Percentiles rank a stretch among this genome's conserved stretches.
phyloP scores from a whole-genome alignment of 2,329 filamentous ascomycete genomes.

The Coniella vitis region DNA sequence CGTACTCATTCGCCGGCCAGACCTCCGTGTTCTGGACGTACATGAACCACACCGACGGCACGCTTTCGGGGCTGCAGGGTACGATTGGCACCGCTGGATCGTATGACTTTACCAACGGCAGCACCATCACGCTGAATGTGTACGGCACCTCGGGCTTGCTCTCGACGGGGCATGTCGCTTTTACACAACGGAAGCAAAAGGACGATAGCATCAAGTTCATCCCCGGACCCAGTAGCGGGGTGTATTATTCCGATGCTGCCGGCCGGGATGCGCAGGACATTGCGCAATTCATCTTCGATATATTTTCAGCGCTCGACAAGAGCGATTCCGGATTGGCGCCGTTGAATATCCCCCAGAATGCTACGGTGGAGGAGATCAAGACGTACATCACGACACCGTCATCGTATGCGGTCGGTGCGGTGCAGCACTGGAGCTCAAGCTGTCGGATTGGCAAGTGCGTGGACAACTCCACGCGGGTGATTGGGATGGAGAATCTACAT shows the following conservation, averaged over 20 bases:
- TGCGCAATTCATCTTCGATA: slow-evolving; percentile 40
- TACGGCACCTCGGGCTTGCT: slow-evolving; percentile 50
- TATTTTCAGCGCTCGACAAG: slow-evolving; percentile 39
- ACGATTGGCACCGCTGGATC: slow-evolving; percentile 44
- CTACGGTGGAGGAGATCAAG: slow-evolving; percentile 40
- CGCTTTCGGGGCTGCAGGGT: slow-evolving; percentile 40
- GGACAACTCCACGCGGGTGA: slow-evolving; percentile 37
- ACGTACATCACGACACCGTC: slow-evolving; percentile 42
- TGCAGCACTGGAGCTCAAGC: slow-evolving; percentile 48
- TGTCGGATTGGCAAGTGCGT: slow-evolving; percentile 45
- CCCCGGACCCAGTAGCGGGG: slow-evolving; percentile 32
- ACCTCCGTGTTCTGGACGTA: slow-evolving; percentile 47
- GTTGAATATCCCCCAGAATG: slow-evolving; percentile 39
- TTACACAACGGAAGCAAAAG: slow-evolving; percentile 19
- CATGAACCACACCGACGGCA: slow-evolving; percentile 31
- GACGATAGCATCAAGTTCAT: slow-evolving; percentile 33
- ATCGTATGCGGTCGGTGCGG: slow-evolving; percentile 40
- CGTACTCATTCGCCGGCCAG: slow-evolving; percentile 46
- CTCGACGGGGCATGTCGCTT: slow-evolving; percentile 39
- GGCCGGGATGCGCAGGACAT: slow-evolving; percentile 39
- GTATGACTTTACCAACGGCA: slow-evolving; percentile 30
- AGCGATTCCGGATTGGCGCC: slow-evolving; percentile 33
- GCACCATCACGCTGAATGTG: slow-evolving; percentile 49
- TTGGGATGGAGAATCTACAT: slow-evolving; percentile 42
- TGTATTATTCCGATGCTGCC: slow-evolving; percentile 39